Evolutionary conservation across 1,284 basidiomycete species (phyloP).

Genomic region (Ganoderma lingzhi): DNA sequence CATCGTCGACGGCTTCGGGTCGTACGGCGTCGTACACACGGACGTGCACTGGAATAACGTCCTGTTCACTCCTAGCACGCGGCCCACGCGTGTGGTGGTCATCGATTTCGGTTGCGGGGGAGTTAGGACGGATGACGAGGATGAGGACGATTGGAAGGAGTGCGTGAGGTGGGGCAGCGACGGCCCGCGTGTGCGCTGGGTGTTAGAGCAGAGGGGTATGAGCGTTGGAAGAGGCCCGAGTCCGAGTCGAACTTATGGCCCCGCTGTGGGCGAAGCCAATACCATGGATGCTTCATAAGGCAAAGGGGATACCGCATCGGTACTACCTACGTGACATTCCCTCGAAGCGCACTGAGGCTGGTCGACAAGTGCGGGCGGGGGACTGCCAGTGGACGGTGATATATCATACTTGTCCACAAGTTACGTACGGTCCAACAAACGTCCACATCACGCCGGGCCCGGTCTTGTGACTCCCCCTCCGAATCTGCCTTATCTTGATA

Average conservation of each 20-base stretch:
- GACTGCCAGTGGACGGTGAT: too few relatives aligned
- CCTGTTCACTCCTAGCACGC: conserved; percentile 2
- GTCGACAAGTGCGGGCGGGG: too few relatives aligned
- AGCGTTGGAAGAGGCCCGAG: background rate
- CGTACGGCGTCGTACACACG: conserved; percentile 9
- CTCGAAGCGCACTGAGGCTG: too few relatives aligned
- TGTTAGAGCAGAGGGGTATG: background rate
- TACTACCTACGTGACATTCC: too few relatives aligned
- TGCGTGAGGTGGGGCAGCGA: background rate
- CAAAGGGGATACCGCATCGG: too few relatives aligned
- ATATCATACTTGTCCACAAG: too few relatives aligned
- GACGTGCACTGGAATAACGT: conserved; percentile 10
- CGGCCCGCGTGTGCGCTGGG: background rate
- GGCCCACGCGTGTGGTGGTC: background rate
- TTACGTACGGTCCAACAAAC: too few relatives aligned
- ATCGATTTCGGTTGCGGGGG: background rate
- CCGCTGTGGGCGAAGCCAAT: background rate
- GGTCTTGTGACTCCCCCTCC: too few relatives aligned
- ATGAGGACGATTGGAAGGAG: background rate
- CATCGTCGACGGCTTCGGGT: conserved; percentile 7
- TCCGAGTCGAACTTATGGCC: too few relatives aligned
- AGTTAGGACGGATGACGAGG: background rate
- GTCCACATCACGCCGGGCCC: too few relatives aligned
- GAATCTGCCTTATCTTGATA: too few relatives aligned
- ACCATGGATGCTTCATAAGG: too few relatives aligned